Base-by-base conservation (phyloP, 371 early-diverging fungal species). In the Synchytrium microbalum region DNA sequence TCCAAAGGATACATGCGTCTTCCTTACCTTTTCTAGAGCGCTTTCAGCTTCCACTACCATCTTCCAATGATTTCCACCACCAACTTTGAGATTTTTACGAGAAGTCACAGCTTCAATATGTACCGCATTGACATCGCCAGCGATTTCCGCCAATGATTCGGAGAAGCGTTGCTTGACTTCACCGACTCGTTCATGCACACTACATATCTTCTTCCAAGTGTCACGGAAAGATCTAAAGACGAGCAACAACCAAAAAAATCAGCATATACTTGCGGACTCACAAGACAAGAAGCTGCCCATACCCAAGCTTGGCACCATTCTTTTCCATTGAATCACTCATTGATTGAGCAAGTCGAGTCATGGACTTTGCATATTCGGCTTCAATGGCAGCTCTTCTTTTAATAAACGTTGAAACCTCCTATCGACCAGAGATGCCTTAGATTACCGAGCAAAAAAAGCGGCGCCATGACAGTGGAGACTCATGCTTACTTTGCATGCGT, bases 71-170 rank as follows among this genome's bases (percentile, higher is more conserved):
- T 81, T 84, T 46, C 75, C 74, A 16, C 88, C 87, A 28, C 82
- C 78, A 59, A 90, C 91, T 69, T 90, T 90, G 3, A 85, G 78
- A 85, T 90, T 61, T 24, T 90, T 90, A 61, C 92, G 78, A 54
- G 81, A 81, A 31, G 86, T 77, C 64, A 90, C 92, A 10, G 86
- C 87, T 61, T 90, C 87, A 72, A 88, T 92, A 66, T 75, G 78
- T n/a, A 86, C 70, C 2, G 82, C 67, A 29, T 75, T 72, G 28
- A 90, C 69, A 54, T 89, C 88, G 19, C 90, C 91, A 19, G 87
- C 79, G 24, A 87, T 75, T 32, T 85, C 85, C 1, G 73, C 62
- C 38, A 90, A 78, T 30, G 78, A 72, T 24, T 72, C 64, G 3
- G 88, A 70, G 67, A 87, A 83, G 59, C 85, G 81, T 3, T 85